Percentiles rank a stretch among this genome's conserved stretches.
phyloP scores from a whole-genome alignment of 768 basidiomycete species.

The Xerocomellus amylosporus region DNA sequence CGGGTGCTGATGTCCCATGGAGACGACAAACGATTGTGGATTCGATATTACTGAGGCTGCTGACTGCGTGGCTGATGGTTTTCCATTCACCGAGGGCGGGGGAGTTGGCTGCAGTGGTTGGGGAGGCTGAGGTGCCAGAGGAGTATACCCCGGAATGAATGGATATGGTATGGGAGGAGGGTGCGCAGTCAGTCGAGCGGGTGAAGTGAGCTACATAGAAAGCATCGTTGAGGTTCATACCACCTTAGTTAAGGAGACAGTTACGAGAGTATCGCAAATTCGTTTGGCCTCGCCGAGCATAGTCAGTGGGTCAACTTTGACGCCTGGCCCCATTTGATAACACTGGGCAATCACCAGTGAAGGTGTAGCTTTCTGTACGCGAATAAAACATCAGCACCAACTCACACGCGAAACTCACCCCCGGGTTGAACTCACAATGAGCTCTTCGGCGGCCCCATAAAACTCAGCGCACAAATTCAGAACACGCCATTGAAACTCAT shows the following conservation, averaged over 20 bases:
- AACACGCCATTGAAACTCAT: conserved; percentile 85
- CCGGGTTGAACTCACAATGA: conserved; percentile 55
- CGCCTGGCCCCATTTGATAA: conserved; percentile 68
- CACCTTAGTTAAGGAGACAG: conserved; percentile 10
- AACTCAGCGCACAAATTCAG: conserved; percentile 82
- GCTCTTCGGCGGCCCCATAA: conserved; percentile 81
- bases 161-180: conserved; percentile 63
- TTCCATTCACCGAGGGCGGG: conserved; percentile 35
- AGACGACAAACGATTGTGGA: conserved; percentile 69
- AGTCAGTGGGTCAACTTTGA: conserved; percentile 67
- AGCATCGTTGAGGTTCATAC: conserved; percentile 11
- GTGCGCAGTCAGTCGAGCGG: conserved; percentile 61
- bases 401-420: conserved; percentile 4
- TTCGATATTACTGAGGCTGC: conserved; percentile 60
- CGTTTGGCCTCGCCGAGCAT: conserved; percentile 78
- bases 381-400: conserved; percentile 8
- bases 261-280: conserved; percentile 73
- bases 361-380: conserved; percentile 50
- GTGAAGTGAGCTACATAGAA: conserved; percentile 62
- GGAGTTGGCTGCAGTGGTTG: conserved; percentile 40
- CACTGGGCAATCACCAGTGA: conserved; percentile 77
- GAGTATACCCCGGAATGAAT: conserved; percentile 40
- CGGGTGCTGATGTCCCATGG: conserved; percentile 55
- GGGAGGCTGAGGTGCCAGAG: conserved; percentile 19
- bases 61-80: conserved; percentile 32